Conservation (phyloP, 768 basidiomycete genomes). For the Agrocybe chaxingu region DNA sequence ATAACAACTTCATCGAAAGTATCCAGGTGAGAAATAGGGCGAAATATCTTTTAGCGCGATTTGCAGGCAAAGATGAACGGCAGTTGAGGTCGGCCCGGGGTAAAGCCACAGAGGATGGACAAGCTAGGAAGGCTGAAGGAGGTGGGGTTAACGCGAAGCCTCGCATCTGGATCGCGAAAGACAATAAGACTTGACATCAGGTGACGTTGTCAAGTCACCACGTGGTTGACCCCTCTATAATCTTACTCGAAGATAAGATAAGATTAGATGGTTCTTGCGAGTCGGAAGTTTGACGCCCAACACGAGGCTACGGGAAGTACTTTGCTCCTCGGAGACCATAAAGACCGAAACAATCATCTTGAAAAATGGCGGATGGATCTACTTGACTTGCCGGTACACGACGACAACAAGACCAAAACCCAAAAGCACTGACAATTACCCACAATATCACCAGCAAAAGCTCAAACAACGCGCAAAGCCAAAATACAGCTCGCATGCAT, state of each 20-base stretch:
- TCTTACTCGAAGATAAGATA: conserved; percentile 9
- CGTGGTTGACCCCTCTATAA: not conserved
- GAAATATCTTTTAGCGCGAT: not conserved
- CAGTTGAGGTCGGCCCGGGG: conserved; percentile 10
- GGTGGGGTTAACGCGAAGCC: conserved; percentile 4
- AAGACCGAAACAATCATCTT: no score
- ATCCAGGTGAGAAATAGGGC: not conserved
- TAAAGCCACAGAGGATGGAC: conserved; percentile 10
- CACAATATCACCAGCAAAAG: no score
- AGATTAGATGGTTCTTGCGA: conserved; percentile 6
- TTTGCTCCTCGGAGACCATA: no score
- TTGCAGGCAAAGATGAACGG: not conserved
- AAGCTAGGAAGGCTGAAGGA: conserved; percentile 20
- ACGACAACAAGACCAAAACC: no score
- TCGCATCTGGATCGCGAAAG: conserved; percentile 5
- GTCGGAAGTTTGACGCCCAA: not conserved
- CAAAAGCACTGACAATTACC: no score
- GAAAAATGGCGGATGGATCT: no score
- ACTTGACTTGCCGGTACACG: no score
- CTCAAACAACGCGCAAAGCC: no score
- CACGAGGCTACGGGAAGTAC: no score
- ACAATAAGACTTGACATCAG: conserved; percentile 21
- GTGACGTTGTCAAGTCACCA: conserved; percentile 12
- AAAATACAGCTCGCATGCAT: no score
- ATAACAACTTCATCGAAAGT: no score